Base-by-base conservation (phyloP, 169 alveolate species). In the Cryptosporidium ryanae region DNA sequence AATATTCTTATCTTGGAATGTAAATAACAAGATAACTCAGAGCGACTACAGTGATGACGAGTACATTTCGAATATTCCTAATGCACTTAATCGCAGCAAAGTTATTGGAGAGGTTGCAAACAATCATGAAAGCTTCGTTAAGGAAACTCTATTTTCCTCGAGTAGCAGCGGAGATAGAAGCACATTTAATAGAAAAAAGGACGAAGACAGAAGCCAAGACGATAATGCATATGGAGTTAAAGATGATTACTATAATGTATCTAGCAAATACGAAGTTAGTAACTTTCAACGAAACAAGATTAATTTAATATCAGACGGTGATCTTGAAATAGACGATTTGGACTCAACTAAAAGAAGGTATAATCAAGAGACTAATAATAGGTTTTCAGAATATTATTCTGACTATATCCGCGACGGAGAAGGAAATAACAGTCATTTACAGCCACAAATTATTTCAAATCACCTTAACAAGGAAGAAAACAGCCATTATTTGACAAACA, bases 261-360 rank as follows among this genome's bases (percentile, higher is more conserved):
- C 27, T 7, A 32, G 15, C n/a, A 7, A 61, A 23, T 18, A 18
- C 21, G 44, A 21, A 6, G 25, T 6, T 61, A 0, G 43, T 61
- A 2, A 18, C 15, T 21, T 2, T 61, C 44, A 23, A 61, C 18
- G 7, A 54, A 54, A 2, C 29, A 25, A 2, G 7, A 18, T 21
- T 15, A 25, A 25, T 13, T 17, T 43, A 17, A 18, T 44, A 23
- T 76, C 87, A 31, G 87, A 76, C 21, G 87, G 87, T 2, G 87
- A 76, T 1, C 38, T 76, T 17, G 71, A 76, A 4, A 44, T 76
- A 38, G 87, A 76, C 29, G 87, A 76, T 10, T 65, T 76, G 4
- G 54, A 59, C 29, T 46, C 87, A 65, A 29, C 27, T 52, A 21
- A 52, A 1, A 52, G 63, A 52, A 52, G 21, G 27, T 4, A 52